Conservation (phyloP, 306 rosid species). For the Inga laurina region DNA sequence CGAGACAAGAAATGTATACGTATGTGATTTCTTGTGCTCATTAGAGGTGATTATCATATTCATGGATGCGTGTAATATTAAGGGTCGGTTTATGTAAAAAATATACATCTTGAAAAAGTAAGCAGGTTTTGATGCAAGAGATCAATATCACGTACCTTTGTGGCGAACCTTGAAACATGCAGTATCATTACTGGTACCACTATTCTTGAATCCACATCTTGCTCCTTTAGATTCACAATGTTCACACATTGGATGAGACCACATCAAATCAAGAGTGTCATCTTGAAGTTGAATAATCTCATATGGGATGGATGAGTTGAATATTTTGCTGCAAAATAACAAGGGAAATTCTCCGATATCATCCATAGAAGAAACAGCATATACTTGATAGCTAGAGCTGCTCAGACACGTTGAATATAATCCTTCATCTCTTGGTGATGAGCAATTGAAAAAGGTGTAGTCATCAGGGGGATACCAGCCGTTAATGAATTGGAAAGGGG, state of each 20-base stretch:
- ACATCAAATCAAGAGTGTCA: neutral
- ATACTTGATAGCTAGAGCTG: neutral
- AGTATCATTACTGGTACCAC: neutral
- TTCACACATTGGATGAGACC: slow-evolving; percentile 27
- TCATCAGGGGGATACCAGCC: accelerated
- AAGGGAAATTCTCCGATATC: neutral
- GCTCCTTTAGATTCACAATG: slow-evolving; percentile 32
- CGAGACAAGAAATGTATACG: neutral
- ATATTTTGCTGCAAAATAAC: slow-evolving; percentile 36
- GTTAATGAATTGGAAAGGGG: slow-evolving; percentile 1
- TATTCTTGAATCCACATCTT: slow-evolving; percentile 32
- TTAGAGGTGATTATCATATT: too few species aligned
- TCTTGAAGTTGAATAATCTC: accelerated
- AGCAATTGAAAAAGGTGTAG: slow-evolving; percentile 38
- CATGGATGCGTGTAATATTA: too few species aligned
- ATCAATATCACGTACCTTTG: neutral
- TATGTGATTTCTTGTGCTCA: neutral
- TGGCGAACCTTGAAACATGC: neutral
- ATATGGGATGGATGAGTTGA: slow-evolving; percentile 1
- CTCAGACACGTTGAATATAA: slow-evolving; percentile 6
- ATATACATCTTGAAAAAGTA: neutral
- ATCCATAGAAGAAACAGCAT: accelerated
- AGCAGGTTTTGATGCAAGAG: neutral
- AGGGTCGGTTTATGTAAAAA: too few species aligned
- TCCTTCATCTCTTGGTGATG: neutral